Base-by-base conservation (phyloP, 495 filamentous ascomycete species). In the Aspergillus egyptiacus region DNA sequence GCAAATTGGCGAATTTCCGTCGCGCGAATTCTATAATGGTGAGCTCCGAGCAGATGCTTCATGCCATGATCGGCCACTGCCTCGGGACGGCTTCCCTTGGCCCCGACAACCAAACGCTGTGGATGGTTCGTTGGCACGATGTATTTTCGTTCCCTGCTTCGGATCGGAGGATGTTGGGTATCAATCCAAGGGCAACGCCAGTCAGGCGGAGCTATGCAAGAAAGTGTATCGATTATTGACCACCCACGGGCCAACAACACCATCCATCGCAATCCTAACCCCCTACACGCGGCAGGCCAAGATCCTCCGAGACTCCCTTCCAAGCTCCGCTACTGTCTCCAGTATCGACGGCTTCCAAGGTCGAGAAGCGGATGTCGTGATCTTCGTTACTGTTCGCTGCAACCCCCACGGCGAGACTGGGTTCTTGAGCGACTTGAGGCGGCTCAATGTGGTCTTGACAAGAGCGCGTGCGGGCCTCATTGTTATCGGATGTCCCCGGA, bases 391-490 rank as follows among this genome's bases (percentile, higher is more conserved):
- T 4, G 41, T 44, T 18, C 41, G 41, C 24, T 44, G 24, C n/a
- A 44, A 44, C 25, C 24, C 27, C 15, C 41, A 46, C 35, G 42
- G 42, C 7, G 42, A 46, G 17, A 32, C 35, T 19, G 42, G 42
- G 14, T 46, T 46, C 22, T 18, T 34, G 10, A 46, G 42, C 15
- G 42, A 46, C 30, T 33, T 46, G 28, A 46, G 42, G 17, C 42
- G 42, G 5, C 42, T 46, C 30, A 46, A 46, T 46, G 42, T 46
- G 14, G 42, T 46, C 5, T 34, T 46, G 30, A 46, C 42, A 13
- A 46, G 42, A 22, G 42, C 42, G 17, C 17, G 28, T 20, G 42
- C 42, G 11, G 42, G 42, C 22, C 22, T 46, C 3, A 46, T 46
- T 7, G 42, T 46, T 31, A 46, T 46, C 11, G 42, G 42, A 46